Evolutionary conservation across 2,329 filamentous ascomycete genomes (phyloP), one percentile per base, ranked within the genome.

Genomic region (Cladosporium sp.): DNA sequence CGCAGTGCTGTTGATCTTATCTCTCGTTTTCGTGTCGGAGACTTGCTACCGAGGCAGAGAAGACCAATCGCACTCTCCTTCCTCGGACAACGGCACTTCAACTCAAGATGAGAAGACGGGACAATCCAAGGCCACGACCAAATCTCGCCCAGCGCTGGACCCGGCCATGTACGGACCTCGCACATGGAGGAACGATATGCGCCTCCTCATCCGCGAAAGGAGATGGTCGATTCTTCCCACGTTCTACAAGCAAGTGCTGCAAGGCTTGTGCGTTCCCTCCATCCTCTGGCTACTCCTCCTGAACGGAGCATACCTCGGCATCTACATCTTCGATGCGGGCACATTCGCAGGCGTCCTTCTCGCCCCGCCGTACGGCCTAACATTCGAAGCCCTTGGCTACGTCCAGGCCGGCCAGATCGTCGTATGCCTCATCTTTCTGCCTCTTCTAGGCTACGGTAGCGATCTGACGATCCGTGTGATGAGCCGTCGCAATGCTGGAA

Each of bases 391-490:
- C 8, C 65, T 71, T 2, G 70, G 69, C 52, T 75, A 73, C 61
- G 70, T 72, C 30, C 73, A 74, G 59, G 67, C 67, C 15, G 75
- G 74, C 0, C 74, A 76, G 49, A 75, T 75, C 9, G 61, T 74
- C 0, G 68, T 67, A 2, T 66, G 73, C 0, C 60, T 77, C 8
- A 28, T 73, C 4, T 73, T 70, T 0, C 67, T 77, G 0, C 75
- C 74, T 0, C 43, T 74, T 0, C 66, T 76, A 0, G 75, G 75
- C 0, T 63, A 67, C 19, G 73, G 72, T 8, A 74, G 72, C 0
- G 74, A 76, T 60, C 65, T 57, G 49, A 43, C 74, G 0, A 70
- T 73, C 60, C 67, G 68, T 30, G 68, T 65, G 61, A 63, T 69
- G 47, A 73, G 73, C 5, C 58, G 66, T 14, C 67, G 22, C 43